Conservation (phyloP, 108 stramenopile species). For the Cyclotella atomus region DNA sequence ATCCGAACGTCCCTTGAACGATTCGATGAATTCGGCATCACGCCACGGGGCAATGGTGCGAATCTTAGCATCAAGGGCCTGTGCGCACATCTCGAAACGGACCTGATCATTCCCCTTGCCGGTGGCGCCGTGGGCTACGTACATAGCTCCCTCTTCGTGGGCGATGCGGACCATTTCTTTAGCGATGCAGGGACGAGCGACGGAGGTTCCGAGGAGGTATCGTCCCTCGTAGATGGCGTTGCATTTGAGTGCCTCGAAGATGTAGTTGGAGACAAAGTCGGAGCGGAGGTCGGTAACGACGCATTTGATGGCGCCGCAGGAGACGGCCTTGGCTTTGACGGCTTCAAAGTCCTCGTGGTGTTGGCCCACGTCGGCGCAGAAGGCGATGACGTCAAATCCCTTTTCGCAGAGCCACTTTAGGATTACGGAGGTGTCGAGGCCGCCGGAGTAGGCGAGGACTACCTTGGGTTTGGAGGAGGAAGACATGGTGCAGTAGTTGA, state of each 20-base stretch:
- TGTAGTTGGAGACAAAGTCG: conserved; percentile 96
- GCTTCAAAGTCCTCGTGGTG: conserved; percentile 87
- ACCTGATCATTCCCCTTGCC: conserved; percentile 99
- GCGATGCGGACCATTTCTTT: conserved; percentile 99
- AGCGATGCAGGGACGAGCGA: conserved; percentile 98
- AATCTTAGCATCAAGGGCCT: conserved; percentile 94
- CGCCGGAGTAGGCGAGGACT: conserved; percentile 95
- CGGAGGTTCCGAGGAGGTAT: conserved; percentile 94
- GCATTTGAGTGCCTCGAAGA: conserved; percentile 94
- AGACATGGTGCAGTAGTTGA: conserved; percentile 22
- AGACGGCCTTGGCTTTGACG: conserved; percentile 88
- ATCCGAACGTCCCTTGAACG: conserved; percentile 94
- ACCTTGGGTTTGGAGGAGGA: conserved; percentile 84
- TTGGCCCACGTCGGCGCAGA: conserved; percentile 96
- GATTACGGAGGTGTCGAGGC: conserved; percentile 98
- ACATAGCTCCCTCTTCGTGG: conserved; percentile 86
- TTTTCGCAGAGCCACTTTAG: conserved; percentile 98
- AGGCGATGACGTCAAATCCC: conserved; percentile 98
- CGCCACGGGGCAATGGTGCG: conserved; percentile 98
- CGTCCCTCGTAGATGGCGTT: conserved; percentile 96
- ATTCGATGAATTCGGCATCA: conserved; percentile 94
- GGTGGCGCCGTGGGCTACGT: conserved; percentile 97
- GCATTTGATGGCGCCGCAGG: conserved; percentile 88
- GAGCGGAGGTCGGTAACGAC: conserved; percentile 92
- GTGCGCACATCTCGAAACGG: conserved; percentile 99